Conservation (phyloP, 2,329 filamentous ascomycete species). For the Microdochium bolleyi region DNA sequence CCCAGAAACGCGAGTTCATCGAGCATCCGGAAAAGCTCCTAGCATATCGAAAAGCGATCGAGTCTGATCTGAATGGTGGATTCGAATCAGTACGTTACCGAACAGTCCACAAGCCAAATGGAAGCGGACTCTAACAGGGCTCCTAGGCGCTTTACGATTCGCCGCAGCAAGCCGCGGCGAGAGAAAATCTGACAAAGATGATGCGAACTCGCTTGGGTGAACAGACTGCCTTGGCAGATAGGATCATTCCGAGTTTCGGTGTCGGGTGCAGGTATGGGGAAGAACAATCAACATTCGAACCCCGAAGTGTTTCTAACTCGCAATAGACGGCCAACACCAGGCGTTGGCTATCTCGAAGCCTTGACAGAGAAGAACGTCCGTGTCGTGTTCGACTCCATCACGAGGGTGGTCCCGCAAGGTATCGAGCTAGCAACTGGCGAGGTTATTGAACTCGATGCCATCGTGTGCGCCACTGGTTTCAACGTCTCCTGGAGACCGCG, state of each 20-base stretch:
- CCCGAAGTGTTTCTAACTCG: too few relatives aligned
- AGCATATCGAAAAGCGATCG: not conserved
- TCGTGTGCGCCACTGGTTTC: constrained; percentile 24
- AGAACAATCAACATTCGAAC: too few relatives aligned
- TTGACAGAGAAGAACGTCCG: constrained; percentile 27
- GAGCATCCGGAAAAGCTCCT: not conserved
- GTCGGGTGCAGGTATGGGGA: constrained; percentile 36
- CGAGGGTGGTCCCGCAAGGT: constrained; percentile 22
- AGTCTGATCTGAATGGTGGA: not conserved
- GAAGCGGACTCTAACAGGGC: not conserved
- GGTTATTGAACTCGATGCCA: constrained; percentile 14
- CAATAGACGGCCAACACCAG: constrained; percentile 41
- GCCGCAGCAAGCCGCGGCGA: not conserved
- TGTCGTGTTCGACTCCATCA: constrained; percentile 2
- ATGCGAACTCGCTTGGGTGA: not conserved
- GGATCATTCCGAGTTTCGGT: not conserved
- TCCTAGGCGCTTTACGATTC: not conserved
- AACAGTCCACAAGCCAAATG: not conserved
- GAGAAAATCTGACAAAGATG: not conserved
- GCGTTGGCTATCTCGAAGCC: constrained; percentile 42
- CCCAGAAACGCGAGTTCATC: not conserved
- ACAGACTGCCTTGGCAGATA: not conserved
- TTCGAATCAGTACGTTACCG: not conserved
- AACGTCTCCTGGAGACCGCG: constrained; percentile 16
- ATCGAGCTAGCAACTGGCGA: constrained; percentile 10